Evolutionary conservation across 495 filamentous ascomycete species (phyloP).

Genomic region (Tricharina praecox): DNA sequence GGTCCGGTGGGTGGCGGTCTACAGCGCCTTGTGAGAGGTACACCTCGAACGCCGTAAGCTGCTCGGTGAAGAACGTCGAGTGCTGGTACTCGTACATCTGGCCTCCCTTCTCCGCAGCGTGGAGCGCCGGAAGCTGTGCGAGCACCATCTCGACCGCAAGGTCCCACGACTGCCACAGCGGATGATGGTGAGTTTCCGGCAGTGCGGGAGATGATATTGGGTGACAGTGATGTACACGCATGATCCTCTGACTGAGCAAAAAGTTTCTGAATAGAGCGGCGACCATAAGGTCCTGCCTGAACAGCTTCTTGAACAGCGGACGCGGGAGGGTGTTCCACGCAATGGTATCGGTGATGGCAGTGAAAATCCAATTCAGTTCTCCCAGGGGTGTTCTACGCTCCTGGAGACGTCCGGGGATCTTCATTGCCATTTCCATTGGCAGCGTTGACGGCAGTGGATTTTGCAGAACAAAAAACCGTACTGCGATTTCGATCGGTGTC

Average conservation of each 20-base stretch:
- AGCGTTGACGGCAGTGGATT: constrained; percentile 66
- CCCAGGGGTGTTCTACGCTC: constrained; percentile 90
- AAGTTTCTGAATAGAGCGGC: constrained; percentile 94
- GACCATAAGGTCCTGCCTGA: constrained; percentile 97
- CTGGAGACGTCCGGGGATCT: constrained; percentile 66
- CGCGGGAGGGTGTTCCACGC: constrained; percentile 89
- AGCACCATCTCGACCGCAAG: constrained; percentile 90
- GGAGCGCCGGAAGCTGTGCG: constrained; percentile 70
- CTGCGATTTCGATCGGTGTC: constrained; percentile 88
- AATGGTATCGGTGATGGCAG: constrained; percentile 96
- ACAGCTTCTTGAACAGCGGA: constrained; percentile 85
- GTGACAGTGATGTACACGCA: constrained; percentile 87
- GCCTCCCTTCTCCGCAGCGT: constrained; percentile 51
- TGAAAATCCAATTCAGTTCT: constrained; percentile 98
- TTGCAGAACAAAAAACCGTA: constrained; percentile 86
- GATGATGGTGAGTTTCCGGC: constrained; percentile 80
- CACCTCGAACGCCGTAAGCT: constrained; percentile 92
- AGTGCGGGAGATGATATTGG: constrained; percentile 77
- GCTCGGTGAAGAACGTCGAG: constrained; percentile 90
- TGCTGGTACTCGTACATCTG: constrained; percentile 78
- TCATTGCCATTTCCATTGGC: constrained; percentile 61
- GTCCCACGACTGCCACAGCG: constrained; percentile 96
- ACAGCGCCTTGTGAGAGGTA: constrained; percentile 82
- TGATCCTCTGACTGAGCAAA: constrained; percentile 80
- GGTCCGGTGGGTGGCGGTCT: constrained; percentile 71